phyloP scores from a whole-genome alignment of 129 eudicot species.

The Helichrysum umbraculigerum region DNA sequence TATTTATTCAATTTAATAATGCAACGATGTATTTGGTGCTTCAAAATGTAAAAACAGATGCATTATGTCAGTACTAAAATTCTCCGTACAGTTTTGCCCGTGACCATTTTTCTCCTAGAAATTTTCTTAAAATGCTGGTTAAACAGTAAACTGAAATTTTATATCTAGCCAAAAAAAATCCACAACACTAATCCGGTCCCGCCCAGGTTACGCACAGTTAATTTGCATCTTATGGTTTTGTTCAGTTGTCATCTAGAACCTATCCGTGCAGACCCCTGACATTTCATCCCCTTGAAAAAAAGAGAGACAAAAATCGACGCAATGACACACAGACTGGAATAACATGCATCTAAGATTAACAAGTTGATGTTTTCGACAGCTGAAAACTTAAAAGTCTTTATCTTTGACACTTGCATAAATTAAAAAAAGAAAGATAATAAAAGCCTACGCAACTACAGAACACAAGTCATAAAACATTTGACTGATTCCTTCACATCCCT shows the following conservation, averaged over 20 bases:
- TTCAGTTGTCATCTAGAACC: background rate
- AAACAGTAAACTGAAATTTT: no score
- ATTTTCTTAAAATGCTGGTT: background rate
- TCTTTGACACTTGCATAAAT: background rate
- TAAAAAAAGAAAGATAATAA: background rate
- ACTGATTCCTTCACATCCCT: conserved; percentile 6
- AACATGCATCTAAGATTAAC: background rate
- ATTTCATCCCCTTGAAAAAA: no score
- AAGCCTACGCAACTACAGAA: conserved; percentile 1
- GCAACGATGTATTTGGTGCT: no score
- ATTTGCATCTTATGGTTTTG: no score
- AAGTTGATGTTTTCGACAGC: background rate
- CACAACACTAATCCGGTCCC: no score
- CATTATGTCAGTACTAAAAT: background rate
- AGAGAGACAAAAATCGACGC: no score
- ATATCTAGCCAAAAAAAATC: no score
- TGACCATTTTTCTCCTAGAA: background rate
- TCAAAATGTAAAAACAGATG: no score
- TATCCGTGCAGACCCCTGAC: background rate
- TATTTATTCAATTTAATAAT: no score
- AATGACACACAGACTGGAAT: background rate
- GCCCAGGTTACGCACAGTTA: no score
- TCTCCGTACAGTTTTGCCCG: no score
- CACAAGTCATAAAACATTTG: conserved; percentile 22
- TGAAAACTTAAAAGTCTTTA: background rate